phyloP scores from a whole-genome alignment of 176 grass and related monocot genomes.

The Triticum urartu region DNA sequence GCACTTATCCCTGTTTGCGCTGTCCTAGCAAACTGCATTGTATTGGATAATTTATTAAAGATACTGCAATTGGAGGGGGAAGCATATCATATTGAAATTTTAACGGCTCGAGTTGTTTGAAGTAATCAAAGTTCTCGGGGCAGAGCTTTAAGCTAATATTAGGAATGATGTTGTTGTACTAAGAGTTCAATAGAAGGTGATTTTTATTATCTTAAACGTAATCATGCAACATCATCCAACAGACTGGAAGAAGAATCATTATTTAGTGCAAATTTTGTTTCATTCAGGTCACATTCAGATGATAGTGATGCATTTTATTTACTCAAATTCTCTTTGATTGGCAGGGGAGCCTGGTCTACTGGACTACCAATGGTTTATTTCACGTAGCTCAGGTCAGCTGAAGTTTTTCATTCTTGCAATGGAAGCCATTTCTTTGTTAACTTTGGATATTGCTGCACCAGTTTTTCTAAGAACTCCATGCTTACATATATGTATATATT shows the following conservation, averaged over 20 bases:
- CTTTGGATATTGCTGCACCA: conserved; percentile 30
- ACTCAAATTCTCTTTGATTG: conserved; percentile 17
- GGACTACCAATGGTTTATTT: conserved; percentile 81
- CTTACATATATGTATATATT: conserved; percentile 8
- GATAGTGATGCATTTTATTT: neutral
- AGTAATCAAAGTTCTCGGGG: neutral
- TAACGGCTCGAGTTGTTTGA: neutral
- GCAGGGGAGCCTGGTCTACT: conserved; percentile 88
- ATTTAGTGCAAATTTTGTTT: conserved; percentile 18
- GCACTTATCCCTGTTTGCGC: conserved; percentile 6
- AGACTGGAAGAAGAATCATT: neutral
- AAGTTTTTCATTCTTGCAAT: conserved; percentile 17
- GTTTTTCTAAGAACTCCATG: conserved; percentile 8
- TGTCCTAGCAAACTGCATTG: conserved; percentile 20
- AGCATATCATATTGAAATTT: too few relatives aligned
- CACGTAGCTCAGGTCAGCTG: conserved; percentile 66
- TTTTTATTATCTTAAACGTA: neutral
- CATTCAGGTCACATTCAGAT: conserved; percentile 14
- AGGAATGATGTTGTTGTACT: conserved; percentile 8
- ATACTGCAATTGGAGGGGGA: neutral
- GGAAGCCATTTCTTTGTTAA: conserved; percentile 23
- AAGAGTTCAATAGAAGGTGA: neutral
- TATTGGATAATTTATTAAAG: conserved; percentile 15
- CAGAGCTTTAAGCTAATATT: conserved; percentile 7
- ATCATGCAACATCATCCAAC: conserved; percentile 15